Conservation (phyloP, 805 yeast genomes). For the Candida germanica region DNA sequence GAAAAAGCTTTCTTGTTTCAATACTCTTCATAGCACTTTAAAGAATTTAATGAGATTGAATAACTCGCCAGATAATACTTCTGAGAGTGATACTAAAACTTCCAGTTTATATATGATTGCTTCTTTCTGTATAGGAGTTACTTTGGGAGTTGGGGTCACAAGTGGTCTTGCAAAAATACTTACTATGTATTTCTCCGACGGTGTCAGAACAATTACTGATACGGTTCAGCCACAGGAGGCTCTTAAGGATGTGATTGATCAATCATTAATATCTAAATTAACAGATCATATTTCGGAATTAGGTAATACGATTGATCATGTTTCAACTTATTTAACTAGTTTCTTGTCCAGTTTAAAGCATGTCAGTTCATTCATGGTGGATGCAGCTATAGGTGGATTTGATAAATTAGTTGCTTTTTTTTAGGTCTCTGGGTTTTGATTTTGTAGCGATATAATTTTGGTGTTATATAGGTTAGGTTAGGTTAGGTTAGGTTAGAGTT, state of each 20-base stretch:
- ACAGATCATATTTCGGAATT: constrained; percentile 1
- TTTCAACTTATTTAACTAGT: constrained; percentile 4
- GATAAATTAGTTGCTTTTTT: constrained; percentile 15
- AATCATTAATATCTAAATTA: not conserved
- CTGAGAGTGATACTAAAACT: not conserved
- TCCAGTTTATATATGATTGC: constrained; percentile 23
- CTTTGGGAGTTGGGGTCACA: constrained; percentile 31
- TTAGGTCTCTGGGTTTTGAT: not conserved
- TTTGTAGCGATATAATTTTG: not conserved
- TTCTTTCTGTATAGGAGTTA: constrained; percentile 36
- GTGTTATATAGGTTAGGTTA: constrained; percentile 1
- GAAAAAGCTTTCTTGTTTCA: constrained; percentile 3
- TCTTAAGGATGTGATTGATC: not conserved
- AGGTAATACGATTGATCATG: not conserved
- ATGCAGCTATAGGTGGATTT: constrained; percentile 23
- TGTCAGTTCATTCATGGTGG: constrained; percentile 16
- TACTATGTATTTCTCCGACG: constrained; percentile 8
- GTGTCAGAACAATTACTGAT: not conserved
- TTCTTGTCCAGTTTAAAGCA: constrained; percentile 4
- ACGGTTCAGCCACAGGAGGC: not conserved
- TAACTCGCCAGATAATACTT: not conserved
- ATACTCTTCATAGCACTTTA: not conserved
- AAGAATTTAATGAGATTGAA: not conserved
- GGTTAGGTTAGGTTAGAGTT: not conserved
- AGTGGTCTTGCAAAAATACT: constrained; percentile 20